These are phyloP conservation scores for Turnera subulata DNA, from an alignment of 345 rosid genomes.

Conservation along the genomic window DNA sequence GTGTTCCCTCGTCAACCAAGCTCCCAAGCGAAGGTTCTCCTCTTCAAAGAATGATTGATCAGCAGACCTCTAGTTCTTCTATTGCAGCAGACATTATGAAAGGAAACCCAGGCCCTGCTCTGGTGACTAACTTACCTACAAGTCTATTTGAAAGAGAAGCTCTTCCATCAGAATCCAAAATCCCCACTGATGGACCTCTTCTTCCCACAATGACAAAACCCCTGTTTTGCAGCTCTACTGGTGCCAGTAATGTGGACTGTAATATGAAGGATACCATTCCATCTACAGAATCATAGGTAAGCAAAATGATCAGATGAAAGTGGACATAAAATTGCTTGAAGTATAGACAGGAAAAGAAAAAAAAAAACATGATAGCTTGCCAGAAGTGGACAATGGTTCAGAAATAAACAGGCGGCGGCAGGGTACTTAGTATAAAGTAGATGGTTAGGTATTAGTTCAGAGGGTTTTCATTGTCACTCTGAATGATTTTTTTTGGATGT, in stretches of 20 bases:
- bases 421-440: background rate
- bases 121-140: background rate
- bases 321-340: constrained; percentile 1
- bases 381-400: background rate
- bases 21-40: constrained; percentile 17
- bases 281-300: constrained; percentile 22
- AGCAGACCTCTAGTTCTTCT: constrained; percentile 16
- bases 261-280: constrained; percentile 21
- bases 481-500: no score
- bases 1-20: constrained; percentile 19
- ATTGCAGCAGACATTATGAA: background rate
- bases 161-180: constrained; percentile 5
- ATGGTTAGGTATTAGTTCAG: background rate
- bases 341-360: constrained; percentile 2
- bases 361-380: background rate
- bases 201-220: constrained; percentile 9
- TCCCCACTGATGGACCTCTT: constrained; percentile 12
- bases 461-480: constrained; percentile 1
- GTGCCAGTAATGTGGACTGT: constrained; percentile 17
- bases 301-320: background rate
- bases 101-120: constrained; percentile 2
- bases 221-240: constrained; percentile 14
- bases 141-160: constrained; percentile 7
- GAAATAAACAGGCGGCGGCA: constrained; percentile 9
- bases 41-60: constrained; percentile 19